Evolutionary conservation across 2,329 filamentous ascomycete species (phyloP).

Genomic region (Drechslerella coelobrocha): DNA sequence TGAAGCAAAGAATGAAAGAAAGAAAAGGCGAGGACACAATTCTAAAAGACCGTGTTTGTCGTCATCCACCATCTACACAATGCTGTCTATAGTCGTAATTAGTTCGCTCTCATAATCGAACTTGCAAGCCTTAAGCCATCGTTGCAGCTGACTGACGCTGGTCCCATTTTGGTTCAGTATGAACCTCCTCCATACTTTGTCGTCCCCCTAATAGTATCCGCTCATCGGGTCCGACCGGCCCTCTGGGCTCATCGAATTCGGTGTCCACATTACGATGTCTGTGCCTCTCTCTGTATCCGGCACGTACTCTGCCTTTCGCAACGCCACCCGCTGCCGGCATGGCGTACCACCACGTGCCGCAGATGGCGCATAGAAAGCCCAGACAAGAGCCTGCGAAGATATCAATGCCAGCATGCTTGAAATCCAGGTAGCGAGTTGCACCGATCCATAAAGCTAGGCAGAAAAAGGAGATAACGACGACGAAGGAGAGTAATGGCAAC

Average conservation of each 20-base stretch:
- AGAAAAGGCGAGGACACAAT: too few species aligned
- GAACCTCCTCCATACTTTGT: constrained; percentile 20
- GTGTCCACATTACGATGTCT: not conserved
- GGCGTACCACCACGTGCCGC: constrained; percentile 48
- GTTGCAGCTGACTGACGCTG: too few species aligned
- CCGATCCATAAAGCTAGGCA: constrained; percentile 46
- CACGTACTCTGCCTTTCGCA: constrained; percentile 39
- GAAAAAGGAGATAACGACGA: constrained; percentile 45
- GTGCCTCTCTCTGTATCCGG: constrained; percentile 26
- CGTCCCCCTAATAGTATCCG: constrained; percentile 8
- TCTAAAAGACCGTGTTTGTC: not conserved
- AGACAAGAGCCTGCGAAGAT: constrained; percentile 34
- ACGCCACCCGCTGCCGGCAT: constrained; percentile 44
- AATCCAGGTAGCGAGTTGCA: constrained; percentile 41
- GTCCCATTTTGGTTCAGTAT: constrained; percentile 1
- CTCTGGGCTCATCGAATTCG: constrained; percentile 23
- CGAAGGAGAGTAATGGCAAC: constrained; percentile 35
- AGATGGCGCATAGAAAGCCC: constrained; percentile 42
- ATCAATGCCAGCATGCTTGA: constrained; percentile 46
- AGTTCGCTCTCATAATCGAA: constrained; percentile 8
- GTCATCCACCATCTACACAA: too few species aligned
- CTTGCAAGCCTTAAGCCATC: too few species aligned
- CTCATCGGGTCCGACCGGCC: constrained; percentile 30
- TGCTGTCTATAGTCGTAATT: too few species aligned
- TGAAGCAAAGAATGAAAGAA: not conserved